A percentile compares a stretch with the other conserved stretches of the same genome.
These are phyloP conservation scores for Pleoardoris graminearum DNA, from an alignment of 2,329 filamentous ascomycete genomes.

Conservation along the genomic window DNA sequence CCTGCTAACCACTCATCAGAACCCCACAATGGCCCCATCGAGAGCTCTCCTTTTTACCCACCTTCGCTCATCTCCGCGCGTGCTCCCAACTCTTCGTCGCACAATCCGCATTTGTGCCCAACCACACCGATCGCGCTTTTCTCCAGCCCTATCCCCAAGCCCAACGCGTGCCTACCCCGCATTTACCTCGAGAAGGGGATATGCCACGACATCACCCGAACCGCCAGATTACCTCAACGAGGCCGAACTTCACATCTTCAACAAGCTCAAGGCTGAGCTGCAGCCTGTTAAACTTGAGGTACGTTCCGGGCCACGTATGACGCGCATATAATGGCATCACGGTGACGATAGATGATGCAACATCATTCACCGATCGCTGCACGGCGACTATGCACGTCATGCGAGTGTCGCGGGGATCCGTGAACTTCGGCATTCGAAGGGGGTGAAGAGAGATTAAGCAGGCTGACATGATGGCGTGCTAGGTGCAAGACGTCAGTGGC, in stretches of 20 bases:
- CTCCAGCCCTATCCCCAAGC: constrained; percentile 13
- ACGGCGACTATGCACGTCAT: constrained; percentile 15
- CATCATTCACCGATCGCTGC: constrained; percentile 16
- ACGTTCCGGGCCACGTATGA: constrained; percentile 19
- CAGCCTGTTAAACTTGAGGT: constrained; percentile 53
- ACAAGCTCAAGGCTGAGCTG: constrained; percentile 49
- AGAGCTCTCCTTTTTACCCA: constrained; percentile 34
- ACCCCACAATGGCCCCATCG: constrained; percentile 39
- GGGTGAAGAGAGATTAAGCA: background rate
- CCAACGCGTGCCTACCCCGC: constrained; percentile 13
- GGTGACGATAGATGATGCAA: constrained; percentile 13
- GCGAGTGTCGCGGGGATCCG: constrained; percentile 7
- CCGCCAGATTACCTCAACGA: constrained; percentile 54
- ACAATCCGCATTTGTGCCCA: constrained; percentile 9
- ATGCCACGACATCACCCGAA: constrained; percentile 38
- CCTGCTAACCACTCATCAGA: constrained; percentile 12
- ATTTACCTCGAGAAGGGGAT: constrained; percentile 19
- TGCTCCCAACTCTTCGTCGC: constrained; percentile 20
- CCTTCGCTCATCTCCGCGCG: constrained; percentile 24
- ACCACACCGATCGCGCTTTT: constrained; percentile 3
- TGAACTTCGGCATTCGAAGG: background rate
- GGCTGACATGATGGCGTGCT: constrained; percentile 25
- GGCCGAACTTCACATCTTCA: constrained; percentile 52
- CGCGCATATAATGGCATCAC: constrained; percentile 7
- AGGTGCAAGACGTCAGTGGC: constrained; percentile 79